These are phyloP conservation scores for Juncus effusus DNA, from an alignment of 176 grass and related monocot genomes.

Conservation along the genomic window DNA sequence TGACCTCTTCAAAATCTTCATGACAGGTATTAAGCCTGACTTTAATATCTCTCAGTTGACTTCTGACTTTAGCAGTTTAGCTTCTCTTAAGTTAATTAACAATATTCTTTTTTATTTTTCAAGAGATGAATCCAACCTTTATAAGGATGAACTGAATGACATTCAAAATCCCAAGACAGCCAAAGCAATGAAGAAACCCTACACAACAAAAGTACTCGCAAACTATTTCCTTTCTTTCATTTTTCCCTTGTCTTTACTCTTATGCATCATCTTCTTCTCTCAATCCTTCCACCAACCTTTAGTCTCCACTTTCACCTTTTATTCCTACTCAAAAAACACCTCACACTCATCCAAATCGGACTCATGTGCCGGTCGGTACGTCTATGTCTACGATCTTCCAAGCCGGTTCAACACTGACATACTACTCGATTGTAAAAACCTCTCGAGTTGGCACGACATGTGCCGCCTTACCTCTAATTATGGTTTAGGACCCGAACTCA, in stretches of 20 bases:
- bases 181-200: too few relatives aligned
- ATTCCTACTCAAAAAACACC: not conserved
- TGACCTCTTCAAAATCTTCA: too few relatives aligned
- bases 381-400: conserved; percentile 25
- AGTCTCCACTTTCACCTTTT: not conserved
- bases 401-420: conserved; percentile 25
- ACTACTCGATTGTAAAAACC: conserved; percentile 11
- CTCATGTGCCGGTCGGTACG: conserved; percentile 13
- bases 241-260: not conserved
- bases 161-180: too few relatives aligned
- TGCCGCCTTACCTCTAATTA: conserved; percentile 51
- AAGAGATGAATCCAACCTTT: too few relatives aligned
- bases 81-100: too few relatives aligned
- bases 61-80: too few relatives aligned
- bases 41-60: too few relatives aligned
- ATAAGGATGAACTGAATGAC: too few relatives aligned
- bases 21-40: too few relatives aligned
- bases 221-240: not conserved
- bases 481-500: conserved; percentile 52
- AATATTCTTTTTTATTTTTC: too few relatives aligned
- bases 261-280: not conserved
- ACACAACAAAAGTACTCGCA: too few relatives aligned
- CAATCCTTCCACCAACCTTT: not conserved
- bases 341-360: not conserved
- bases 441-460: conserved; percentile 38